phyloP scores from a whole-genome alignment of 257 asterid genomes.

The Solanum chaucha region DNA sequence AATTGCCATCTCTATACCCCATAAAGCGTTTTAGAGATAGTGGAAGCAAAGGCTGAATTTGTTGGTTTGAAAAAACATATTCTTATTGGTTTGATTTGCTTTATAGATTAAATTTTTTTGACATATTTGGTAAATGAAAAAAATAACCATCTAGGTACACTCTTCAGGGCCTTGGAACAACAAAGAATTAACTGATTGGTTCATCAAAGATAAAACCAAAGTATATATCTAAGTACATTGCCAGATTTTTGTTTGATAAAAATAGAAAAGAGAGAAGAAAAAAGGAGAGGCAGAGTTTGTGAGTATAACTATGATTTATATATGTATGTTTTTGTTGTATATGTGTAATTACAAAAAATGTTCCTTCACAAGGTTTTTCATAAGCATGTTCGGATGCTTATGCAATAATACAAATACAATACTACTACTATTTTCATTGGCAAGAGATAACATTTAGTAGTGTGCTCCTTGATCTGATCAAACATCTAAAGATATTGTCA shows the following conservation, averaged over 20 bases:
- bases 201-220: not conserved
- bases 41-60: no score
- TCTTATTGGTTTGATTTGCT: no score
- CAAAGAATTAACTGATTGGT: not conserved
- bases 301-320: not conserved
- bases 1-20: not conserved
- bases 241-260: not conserved
- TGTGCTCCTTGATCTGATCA: not conserved
- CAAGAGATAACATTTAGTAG: not conserved
- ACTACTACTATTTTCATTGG: not conserved
- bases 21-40: not conserved
- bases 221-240: no score
- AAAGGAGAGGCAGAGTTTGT: not conserved
- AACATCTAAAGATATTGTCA: not conserved
- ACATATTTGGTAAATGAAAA: not conserved
- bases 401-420: not conserved
- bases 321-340: not conserved
- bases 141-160: not conserved
- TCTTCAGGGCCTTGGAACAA: not conserved
- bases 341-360: not conserved
- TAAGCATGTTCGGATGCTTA: not conserved
- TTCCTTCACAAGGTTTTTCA: not conserved
- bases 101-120: no score
- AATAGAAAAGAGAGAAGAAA: not conserved
- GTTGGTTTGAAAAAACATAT: not conserved